Evolutionary conservation across 2,329 filamentous ascomycete genomes (phyloP).

Genomic region (Dothideomycetes sp.): DNA sequence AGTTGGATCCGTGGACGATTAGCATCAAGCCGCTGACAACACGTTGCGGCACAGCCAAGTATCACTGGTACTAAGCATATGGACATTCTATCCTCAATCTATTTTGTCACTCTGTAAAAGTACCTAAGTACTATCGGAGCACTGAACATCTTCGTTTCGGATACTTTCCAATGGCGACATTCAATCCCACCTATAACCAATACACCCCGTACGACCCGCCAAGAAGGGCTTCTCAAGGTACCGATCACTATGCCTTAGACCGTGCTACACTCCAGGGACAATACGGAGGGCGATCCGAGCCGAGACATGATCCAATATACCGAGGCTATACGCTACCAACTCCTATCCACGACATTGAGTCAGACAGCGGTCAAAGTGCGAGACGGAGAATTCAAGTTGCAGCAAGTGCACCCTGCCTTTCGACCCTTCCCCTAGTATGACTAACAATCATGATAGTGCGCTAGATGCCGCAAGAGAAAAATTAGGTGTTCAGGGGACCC

Average conservation of each 20-base stretch:
- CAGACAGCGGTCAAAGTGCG: conserved; percentile 25
- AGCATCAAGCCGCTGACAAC: too few species aligned
- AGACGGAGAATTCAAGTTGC: conserved; percentile 44
- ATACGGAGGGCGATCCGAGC: too few species aligned
- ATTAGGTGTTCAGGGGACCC: conserved; percentile 86
- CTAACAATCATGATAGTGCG: conserved; percentile 50
- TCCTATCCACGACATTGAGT: conserved; percentile 20
- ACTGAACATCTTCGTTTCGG: too few species aligned
- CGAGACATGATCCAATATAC: conserved; percentile 12
- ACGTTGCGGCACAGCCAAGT: too few species aligned
- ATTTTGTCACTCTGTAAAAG: too few species aligned
- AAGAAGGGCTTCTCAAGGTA: conserved; percentile 15
- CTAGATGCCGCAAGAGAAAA: conserved; percentile 82
- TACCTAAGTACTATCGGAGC: too few species aligned
- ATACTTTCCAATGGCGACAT: neutral
- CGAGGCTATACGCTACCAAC: conserved; percentile 13
- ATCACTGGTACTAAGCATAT: too few species aligned
- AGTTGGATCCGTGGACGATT: too few species aligned
- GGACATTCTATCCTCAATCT: too few species aligned
- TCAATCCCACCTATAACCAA: neutral
- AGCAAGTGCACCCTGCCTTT: conserved; percentile 23
- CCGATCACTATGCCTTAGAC: too few species aligned
- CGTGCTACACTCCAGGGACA: too few species aligned
- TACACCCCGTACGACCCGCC: neutral
- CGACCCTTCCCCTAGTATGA: conserved; percentile 4